phyloP scores from a whole-genome alignment of 495 filamentous ascomycete species.

The Aspergillus kassunensis region DNA sequence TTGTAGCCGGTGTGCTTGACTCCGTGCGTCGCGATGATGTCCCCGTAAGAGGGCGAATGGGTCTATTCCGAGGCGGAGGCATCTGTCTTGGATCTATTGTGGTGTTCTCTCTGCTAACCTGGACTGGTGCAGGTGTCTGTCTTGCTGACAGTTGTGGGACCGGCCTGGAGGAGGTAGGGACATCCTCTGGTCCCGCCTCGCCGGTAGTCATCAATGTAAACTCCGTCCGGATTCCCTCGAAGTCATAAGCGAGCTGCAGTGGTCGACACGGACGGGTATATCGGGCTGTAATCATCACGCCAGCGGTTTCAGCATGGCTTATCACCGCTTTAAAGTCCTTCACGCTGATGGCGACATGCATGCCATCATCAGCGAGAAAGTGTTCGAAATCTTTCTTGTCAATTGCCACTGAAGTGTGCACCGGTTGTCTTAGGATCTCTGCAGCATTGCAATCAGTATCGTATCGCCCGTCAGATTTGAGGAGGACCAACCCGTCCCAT shows the following conservation, averaged over 20 bases:
- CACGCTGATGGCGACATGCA: constrained; percentile 85
- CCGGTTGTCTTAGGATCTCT: constrained; percentile 90
- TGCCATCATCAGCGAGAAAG: constrained; percentile 69
- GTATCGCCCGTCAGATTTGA: not conserved
- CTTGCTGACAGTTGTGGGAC: constrained; percentile 35
- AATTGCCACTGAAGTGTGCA: constrained; percentile 87
- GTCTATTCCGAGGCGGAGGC: constrained; percentile 25
- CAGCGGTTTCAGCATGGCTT: constrained; percentile 73
- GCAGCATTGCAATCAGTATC: not conserved
- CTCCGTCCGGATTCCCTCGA: constrained; percentile 72
- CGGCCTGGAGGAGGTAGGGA: constrained; percentile 27
- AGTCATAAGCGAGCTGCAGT: constrained; percentile 74
- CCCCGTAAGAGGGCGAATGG: constrained; percentile 37
- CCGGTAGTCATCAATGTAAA: constrained; percentile 94
- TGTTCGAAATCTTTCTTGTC: constrained; percentile 84
- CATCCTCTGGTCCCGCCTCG: constrained; percentile 54
- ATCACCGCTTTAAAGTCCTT: constrained; percentile 95
- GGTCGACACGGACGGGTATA: constrained; percentile 81
- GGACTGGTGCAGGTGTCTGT: constrained; percentile 25
- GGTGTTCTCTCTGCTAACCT: constrained; percentile 12
- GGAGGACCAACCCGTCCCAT: constrained; percentile 64
- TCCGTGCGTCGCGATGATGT: constrained; percentile 22
- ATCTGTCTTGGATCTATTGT: constrained; percentile 14
- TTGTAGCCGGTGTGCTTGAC: constrained; percentile 21
- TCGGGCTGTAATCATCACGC: constrained; percentile 63